Percentiles rank a stretch among this genome's conserved stretches.
Conservation (phyloP, 1,284 basidiomycete species). For the Chalciporus piperatoides region DNA sequence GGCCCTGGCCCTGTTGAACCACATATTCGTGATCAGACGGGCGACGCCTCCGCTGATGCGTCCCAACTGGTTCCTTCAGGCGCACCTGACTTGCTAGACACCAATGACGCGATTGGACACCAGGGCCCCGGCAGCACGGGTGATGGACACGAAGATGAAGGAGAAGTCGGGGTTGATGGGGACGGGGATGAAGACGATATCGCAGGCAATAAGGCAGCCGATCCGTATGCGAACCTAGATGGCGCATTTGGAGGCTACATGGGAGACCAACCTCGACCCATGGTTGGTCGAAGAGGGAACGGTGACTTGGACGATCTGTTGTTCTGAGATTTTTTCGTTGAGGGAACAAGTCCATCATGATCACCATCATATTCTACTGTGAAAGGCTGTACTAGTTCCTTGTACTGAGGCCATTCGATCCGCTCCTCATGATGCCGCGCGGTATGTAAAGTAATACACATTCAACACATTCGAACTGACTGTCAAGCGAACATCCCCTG, state of each 20-base stretch:
- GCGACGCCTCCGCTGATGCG: conserved; percentile 23
- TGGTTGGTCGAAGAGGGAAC: conserved; percentile 29
- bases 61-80: conserved; percentile 16
- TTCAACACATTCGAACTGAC: neutral
- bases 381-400: conserved; percentile 6
- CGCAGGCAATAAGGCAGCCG: conserved; percentile 30
- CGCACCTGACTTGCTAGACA: conserved; percentile 9
- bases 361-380: neutral
- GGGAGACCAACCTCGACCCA: conserved; percentile 61
- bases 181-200: conserved; percentile 36
- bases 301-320: conserved; percentile 49
- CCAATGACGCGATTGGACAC: neutral
- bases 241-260: conserved; percentile 67
- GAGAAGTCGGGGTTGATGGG: conserved; percentile 24
- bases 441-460: neutral
- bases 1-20: conserved; percentile 70
- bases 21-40: conserved; percentile 15
- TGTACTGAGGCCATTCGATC: neutral
- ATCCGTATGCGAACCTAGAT: conserved; percentile 75
- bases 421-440: neutral
- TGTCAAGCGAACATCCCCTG: neutral
- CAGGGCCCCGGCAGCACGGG: neutral
- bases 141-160: conserved; percentile 12
- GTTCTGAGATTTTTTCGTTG: conserved; percentile 37
- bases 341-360: neutral